A percentile compares a stretch with the other conserved stretches of the same genome.
Conservation (phyloP, 345 rosid species). For the Pseudoturritis turrita region DNA sequence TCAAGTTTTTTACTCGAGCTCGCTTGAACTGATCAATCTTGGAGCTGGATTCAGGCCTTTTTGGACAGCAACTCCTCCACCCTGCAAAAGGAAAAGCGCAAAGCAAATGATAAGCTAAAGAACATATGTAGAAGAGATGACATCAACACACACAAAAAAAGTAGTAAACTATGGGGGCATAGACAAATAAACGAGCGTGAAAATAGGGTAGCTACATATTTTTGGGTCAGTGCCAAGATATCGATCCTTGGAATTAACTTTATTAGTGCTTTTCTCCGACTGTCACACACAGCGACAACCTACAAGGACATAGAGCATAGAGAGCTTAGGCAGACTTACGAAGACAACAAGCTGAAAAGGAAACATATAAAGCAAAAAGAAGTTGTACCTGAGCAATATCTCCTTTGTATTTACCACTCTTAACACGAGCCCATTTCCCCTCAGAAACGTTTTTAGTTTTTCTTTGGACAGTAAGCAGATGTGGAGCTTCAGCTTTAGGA, state of each 20-base stretch:
- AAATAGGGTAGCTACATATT: conserved; percentile 49
- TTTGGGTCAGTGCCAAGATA: conserved; percentile 67
- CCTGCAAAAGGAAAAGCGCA: conserved; percentile 37
- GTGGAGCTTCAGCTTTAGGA: conserved; percentile 60
- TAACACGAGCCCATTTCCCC: conserved; percentile 89
- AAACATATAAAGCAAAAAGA: neutral
- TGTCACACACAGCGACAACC: conserved; percentile 76
- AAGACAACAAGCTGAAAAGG: conserved; percentile 4
- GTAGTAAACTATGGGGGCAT: neutral
- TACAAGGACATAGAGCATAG: conserved; percentile 32
- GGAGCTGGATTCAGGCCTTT: conserved; percentile 61
- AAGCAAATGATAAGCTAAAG: neutral
- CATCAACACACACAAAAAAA: neutral
- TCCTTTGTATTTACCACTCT: conserved; percentile 91
- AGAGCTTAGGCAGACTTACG: conserved; percentile 1
- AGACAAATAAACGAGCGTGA: neutral
- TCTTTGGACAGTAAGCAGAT: conserved; percentile 52
- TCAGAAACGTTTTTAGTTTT: conserved; percentile 44
- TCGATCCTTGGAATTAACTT: conserved; percentile 94
- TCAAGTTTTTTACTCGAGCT: conserved; percentile 67
- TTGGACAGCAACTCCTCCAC: conserved; percentile 62
- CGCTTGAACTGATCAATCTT: conserved; percentile 79
- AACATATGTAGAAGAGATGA: neutral
- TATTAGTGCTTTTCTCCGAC: conserved; percentile 60
- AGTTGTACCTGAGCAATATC: conserved; percentile 73